These are phyloP conservation scores for Podospora anserina DNA, from an alignment of 495 filamentous ascomycete genomes.

Conservation along the genomic window DNA sequence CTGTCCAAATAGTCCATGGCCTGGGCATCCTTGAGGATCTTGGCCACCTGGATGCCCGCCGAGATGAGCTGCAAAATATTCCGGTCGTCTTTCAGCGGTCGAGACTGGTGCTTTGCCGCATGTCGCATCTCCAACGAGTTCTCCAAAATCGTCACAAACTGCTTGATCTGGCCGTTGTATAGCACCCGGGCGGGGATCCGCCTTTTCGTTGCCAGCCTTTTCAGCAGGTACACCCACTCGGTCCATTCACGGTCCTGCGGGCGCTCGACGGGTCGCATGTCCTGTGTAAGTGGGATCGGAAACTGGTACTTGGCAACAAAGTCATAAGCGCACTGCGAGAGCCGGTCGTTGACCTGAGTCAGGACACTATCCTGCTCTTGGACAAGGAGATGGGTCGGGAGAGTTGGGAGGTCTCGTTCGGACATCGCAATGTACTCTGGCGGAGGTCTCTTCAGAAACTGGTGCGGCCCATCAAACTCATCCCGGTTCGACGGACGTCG, in stretches of 20 bases:
- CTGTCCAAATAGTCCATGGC: conserved; percentile 77
- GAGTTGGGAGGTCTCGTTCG: conserved; percentile 73
- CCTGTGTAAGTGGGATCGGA: conserved; percentile 73
- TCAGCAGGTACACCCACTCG: conserved; percentile 86
- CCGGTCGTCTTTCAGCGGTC: conserved; percentile 83
- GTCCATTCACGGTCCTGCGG: conserved; percentile 86
- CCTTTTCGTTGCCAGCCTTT: conserved; percentile 78
- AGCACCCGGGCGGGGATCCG: conserved; percentile 78
- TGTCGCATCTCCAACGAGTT: conserved; percentile 85
- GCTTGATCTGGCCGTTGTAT: conserved; percentile 87
- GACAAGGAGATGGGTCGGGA: conserved; percentile 76
- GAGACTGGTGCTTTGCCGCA: conserved; percentile 70
- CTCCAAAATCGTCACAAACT: conserved; percentile 76
- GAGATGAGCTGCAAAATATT: conserved; percentile 85
- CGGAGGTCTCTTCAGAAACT: conserved; percentile 67
- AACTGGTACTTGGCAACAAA: conserved; percentile 89
- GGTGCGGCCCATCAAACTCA: conserved; percentile 84
- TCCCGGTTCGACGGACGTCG: conserved; percentile 76
- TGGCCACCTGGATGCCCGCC: conserved; percentile 80
- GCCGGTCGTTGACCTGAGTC: conserved; percentile 72
- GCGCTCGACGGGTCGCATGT: conserved; percentile 74
- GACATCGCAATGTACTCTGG: conserved; percentile 65
- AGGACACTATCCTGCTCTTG: conserved; percentile 82
- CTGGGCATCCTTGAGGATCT: conserved; percentile 75
- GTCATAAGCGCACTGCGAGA: conserved; percentile 82